Percentiles rank a stretch among this genome's conserved stretches.
Evolutionary conservation across 192 early-diverging fungal genomes (phyloP).

Genomic region (Coemansia sp.): DNA sequence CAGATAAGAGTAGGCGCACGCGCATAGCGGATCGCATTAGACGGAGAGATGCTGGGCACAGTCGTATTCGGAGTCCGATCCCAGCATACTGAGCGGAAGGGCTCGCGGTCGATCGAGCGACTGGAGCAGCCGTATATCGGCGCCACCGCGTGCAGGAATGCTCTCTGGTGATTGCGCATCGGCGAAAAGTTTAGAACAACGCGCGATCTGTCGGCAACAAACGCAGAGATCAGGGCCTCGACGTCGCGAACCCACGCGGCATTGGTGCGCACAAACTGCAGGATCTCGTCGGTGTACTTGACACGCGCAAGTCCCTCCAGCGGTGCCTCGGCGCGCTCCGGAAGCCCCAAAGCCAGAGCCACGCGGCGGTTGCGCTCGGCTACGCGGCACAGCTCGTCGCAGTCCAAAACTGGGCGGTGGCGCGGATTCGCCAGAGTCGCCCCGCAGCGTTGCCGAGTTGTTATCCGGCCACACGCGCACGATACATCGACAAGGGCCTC

Average conservation of each 20-base stretch:
- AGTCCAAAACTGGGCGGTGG: slow-evolving; percentile 56
- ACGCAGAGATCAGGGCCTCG: slow-evolving; percentile 64
- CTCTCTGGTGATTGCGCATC: slow-evolving; percentile 62
- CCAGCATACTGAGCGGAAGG: slow-evolving; percentile 64
- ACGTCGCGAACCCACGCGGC: slow-evolving; percentile 64
- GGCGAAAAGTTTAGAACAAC: slow-evolving; percentile 63
- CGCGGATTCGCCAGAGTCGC: slow-evolving; percentile 54
- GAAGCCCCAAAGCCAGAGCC: slow-evolving; percentile 73
- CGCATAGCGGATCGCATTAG: slow-evolving; percentile 30
- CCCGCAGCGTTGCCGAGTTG: slow-evolving; percentile 63
- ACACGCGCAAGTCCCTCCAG: slow-evolving; percentile 36
- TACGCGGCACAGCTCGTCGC: slow-evolving; percentile 79
- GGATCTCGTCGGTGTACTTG: slow-evolving; percentile 61
- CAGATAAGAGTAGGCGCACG: slow-evolving; percentile 35
- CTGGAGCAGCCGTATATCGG: slow-evolving; percentile 69
- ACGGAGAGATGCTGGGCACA: slow-evolving; percentile 39
- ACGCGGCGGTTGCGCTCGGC: slow-evolving; percentile 75
- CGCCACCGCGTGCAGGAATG: slow-evolving; percentile 71
- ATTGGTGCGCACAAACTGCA: slow-evolving; percentile 65
- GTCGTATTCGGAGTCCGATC: slow-evolving; percentile 24
- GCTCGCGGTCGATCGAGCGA: slow-evolving; percentile 79
- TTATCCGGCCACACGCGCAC: slow-evolving; percentile 76
- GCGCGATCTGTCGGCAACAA: slow-evolving; percentile 59
- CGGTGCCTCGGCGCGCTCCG: slow-evolving; percentile 45
- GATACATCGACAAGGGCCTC: slow-evolving; percentile 53